Evolutionary conservation across 2,329 filamentous ascomycete genomes (phyloP).

Genomic region (Akanthomyces muscarius): DNA sequence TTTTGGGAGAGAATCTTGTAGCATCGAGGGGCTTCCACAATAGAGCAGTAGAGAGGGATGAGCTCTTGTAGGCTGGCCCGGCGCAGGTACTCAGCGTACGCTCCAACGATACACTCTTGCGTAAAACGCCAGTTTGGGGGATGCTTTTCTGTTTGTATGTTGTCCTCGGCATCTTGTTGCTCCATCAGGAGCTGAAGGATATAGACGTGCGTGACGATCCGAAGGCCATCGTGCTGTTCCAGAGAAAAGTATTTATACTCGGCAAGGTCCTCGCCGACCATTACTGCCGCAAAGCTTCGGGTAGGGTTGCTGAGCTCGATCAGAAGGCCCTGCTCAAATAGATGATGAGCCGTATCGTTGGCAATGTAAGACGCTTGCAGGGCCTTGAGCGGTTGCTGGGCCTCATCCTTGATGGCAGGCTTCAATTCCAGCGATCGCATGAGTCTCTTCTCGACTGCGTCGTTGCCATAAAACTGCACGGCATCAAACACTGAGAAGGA

Average conservation of each 20-base stretch:
- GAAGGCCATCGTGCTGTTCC: constrained; percentile 60
- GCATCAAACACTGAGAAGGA: constrained; percentile 63
- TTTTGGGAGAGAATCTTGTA: constrained; percentile 72
- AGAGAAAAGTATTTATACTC: constrained; percentile 49
- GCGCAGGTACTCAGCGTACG: constrained; percentile 77
- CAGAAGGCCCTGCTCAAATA: constrained; percentile 54
- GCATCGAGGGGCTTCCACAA: constrained; percentile 60
- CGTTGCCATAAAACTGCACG: constrained; percentile 54
- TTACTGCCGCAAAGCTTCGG: constrained; percentile 19
- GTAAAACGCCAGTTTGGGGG: constrained; percentile 36
- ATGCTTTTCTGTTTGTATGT: neutral
- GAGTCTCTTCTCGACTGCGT: constrained; percentile 53
- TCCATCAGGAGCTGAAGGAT: constrained; percentile 65
- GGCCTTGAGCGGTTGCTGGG: constrained; percentile 64
- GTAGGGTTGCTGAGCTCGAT: constrained; percentile 19
- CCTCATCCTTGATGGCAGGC: constrained; percentile 52
- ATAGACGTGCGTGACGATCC: constrained; percentile 64
- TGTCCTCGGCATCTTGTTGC: constrained; percentile 38
- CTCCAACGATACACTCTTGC: constrained; percentile 72
- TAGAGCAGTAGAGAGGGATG: constrained; percentile 84
- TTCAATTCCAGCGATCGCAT: constrained; percentile 57
- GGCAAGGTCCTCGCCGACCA: constrained; percentile 29
- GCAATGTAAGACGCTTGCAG: constrained; percentile 73
- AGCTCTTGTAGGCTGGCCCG: constrained; percentile 69
- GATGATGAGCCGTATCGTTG: constrained; percentile 53